Evolutionary conservation across 164 flowering plant genomes (phyloP).

Genomic region (Chloranthus sessilifolius): DNA sequence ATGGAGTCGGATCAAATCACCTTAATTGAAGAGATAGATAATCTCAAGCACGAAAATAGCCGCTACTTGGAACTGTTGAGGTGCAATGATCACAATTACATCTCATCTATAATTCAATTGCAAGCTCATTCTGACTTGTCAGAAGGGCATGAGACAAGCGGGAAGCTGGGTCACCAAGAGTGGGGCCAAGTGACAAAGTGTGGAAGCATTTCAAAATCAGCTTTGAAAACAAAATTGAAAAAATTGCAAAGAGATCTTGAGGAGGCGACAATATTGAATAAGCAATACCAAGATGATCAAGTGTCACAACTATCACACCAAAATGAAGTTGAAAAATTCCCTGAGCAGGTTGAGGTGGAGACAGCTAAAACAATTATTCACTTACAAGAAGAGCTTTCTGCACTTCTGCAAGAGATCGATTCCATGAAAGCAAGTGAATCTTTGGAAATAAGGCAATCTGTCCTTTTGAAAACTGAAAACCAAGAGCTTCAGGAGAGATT

Average conservation of each 20-base stretch:
- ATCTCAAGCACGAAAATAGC: slow-evolving; percentile 32
- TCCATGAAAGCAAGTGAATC: slow-evolving; percentile 1
- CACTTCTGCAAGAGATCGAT: slow-evolving; percentile 39
- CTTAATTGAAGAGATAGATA: slow-evolving; percentile 33
- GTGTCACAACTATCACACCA: slow-evolving; percentile 28
- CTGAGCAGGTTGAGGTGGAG: slow-evolving; percentile 64
- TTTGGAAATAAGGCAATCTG: neutral
- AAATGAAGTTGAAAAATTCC: slow-evolving; percentile 40
- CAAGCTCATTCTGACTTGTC: slow-evolving; percentile 10
- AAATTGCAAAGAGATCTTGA: slow-evolving; percentile 41
- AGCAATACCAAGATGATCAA: slow-evolving; percentile 37
- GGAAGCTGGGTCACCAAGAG: slow-evolving; percentile 14
- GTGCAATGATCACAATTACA: slow-evolving; percentile 14
- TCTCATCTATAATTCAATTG: slow-evolving; percentile 8
- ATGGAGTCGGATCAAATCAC: slow-evolving; percentile 38
- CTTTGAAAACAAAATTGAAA: slow-evolving; percentile 36
- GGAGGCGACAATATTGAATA: slow-evolving; percentile 35
- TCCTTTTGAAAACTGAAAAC: slow-evolving; percentile 12
- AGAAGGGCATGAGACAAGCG: neutral
- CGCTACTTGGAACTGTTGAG: slow-evolving; percentile 23
- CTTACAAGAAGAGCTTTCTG: slow-evolving; percentile 63
- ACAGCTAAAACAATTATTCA: slow-evolving; percentile 51
- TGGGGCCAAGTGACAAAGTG: slow-evolving; percentile 9
- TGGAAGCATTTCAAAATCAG: slow-evolving; percentile 10
- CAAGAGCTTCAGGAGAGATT: slow-evolving; percentile 34